A percentile compares a stretch with the other conserved stretches of the same genome.
These are phyloP conservation scores for Alternaria sp. DNA, from an alignment of 2,329 filamentous ascomycete genomes.

Conservation along the genomic window DNA sequence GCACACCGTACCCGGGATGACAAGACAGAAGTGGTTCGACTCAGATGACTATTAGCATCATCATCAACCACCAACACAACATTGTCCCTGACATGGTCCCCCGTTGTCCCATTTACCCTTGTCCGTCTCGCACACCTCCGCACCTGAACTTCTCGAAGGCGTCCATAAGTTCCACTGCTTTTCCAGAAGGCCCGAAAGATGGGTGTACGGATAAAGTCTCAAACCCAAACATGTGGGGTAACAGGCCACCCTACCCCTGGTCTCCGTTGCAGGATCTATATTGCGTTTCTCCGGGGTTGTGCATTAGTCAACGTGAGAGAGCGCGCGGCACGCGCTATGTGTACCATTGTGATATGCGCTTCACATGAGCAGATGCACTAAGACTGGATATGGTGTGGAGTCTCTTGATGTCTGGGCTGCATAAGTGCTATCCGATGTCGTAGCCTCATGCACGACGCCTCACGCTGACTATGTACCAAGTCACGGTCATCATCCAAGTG, in stretches of 20 bases:
- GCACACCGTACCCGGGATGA: not conserved
- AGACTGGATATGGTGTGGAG: not conserved
- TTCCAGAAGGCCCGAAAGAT: slow-evolving; percentile 17
- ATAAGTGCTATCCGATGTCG: not conserved
- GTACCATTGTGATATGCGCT: not conserved
- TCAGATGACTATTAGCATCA: not conserved
- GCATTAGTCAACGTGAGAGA: not conserved
- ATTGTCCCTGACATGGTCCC: not conserved
- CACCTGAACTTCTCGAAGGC: slow-evolving; percentile 8
- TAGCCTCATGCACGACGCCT: not conserved
- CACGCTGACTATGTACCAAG: not conserved
- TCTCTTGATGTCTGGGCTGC: not conserved
- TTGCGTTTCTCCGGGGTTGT: slow-evolving; percentile 7
- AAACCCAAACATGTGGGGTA: slow-evolving; percentile 6
- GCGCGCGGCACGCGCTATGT: not conserved
- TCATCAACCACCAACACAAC: not conserved
- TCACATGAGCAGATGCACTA: not conserved
- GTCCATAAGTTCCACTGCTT: slow-evolving; percentile 4
- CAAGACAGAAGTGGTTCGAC: not conserved
- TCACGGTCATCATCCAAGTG: not conserved
- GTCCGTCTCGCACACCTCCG: not conserved
- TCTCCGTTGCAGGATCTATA: slow-evolving; percentile 13
- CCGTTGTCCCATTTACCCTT: not conserved
- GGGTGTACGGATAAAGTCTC: slow-evolving; percentile 13
- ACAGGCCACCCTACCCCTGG: slow-evolving; percentile 4